Conservation (phyloP, 441 rosid genomes). For the Croton setiger region DNA sequence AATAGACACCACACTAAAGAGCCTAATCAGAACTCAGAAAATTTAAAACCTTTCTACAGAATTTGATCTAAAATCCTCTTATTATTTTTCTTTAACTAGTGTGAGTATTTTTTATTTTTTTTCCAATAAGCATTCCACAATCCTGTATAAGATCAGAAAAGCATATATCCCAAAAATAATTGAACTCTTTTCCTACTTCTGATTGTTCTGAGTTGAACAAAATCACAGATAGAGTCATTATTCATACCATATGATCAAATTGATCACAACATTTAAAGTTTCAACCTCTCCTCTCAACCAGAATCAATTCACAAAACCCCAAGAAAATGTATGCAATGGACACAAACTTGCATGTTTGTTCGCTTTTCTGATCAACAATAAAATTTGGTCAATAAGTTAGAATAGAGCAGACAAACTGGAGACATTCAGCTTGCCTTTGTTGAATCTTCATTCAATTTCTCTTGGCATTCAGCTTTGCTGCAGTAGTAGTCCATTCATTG, state of each 20-base stretch:
- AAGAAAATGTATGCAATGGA: too few relatives aligned
- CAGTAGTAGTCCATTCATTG: neutral
- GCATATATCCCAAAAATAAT: neutral
- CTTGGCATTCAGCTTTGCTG: conserved; percentile 1
- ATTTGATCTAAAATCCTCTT: neutral
- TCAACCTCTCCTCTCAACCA: neutral
- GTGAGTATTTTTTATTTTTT: neutral
- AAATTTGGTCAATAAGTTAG: neutral
- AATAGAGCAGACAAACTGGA: neutral
- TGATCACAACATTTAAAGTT: neutral
- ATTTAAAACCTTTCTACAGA: neutral
- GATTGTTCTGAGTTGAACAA: neutral
- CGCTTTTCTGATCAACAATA: neutral
- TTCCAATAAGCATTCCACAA: neutral
- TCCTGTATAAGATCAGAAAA: neutral
- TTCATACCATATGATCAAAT: neutral
- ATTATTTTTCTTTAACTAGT: neutral
- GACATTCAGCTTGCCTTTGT: neutral
- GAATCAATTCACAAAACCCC: neutral
- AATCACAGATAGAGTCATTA: too few relatives aligned
- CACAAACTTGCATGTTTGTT: too few relatives aligned
- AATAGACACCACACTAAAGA: too few relatives aligned
- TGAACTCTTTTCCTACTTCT: neutral
- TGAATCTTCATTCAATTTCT: neutral
- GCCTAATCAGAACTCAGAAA: neutral